Conservation (phyloP, 805 yeast genomes). For the Kazachstania kunashirensis region DNA sequence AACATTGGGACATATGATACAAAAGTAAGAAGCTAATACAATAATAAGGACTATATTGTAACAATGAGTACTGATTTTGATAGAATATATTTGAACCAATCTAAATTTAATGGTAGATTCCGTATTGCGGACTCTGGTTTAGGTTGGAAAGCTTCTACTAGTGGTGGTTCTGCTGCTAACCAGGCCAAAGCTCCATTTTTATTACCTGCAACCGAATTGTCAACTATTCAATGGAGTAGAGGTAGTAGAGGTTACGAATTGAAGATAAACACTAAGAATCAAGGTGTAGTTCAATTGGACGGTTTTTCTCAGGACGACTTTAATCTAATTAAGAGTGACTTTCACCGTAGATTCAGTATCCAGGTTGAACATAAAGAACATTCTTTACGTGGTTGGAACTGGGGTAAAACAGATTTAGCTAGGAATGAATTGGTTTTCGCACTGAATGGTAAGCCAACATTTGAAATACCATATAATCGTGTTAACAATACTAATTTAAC, state of each 20-base stretch:
- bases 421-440: slow-evolving; percentile 83
- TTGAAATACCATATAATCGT: slow-evolving; percentile 77
- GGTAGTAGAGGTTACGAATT: slow-evolving; percentile 89
- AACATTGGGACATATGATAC: too few species aligned
- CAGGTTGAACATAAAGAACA: slow-evolving; percentile 80
- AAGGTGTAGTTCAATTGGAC: slow-evolving; percentile 78
- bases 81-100: slow-evolving; percentile 80
- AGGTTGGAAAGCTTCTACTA: slow-evolving; percentile 76
- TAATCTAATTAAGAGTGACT: slow-evolving; percentile 67
- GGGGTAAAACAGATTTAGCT: slow-evolving; percentile 93
- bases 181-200: slow-evolving; percentile 64
- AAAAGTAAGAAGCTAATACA: too few species aligned
- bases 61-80: slow-evolving; percentile 72
- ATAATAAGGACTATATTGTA: too few species aligned
- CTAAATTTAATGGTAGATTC: slow-evolving; percentile 75
- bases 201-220: slow-evolving; percentile 76
- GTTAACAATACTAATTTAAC: slow-evolving; percentile 81
- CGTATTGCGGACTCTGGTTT: slow-evolving; percentile 94
- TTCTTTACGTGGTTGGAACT: slow-evolving; percentile 96
- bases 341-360: slow-evolving; percentile 65
- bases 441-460: slow-evolving; percentile 78
- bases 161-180: slow-evolving; percentile 36
- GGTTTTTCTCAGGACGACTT: slow-evolving; percentile 87
- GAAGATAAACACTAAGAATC: slow-evolving; percentile 78
- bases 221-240: slow-evolving; percentile 80